Conservation (phyloP, 2,329 filamentous ascomycete species). For the Blumeria hordei region DNA sequence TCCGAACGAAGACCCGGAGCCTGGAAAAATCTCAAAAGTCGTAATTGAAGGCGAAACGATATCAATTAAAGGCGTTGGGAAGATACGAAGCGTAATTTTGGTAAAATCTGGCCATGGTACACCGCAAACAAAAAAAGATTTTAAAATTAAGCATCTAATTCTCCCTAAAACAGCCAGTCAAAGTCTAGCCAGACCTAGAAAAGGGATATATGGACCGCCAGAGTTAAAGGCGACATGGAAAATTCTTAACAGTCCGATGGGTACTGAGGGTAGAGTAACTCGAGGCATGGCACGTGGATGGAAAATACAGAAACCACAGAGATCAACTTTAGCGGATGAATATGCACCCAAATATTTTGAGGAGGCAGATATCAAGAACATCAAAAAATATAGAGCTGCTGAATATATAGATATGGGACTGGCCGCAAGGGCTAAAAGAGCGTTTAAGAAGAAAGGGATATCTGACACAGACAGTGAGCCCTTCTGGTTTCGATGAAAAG, state of each 20-base stretch:
- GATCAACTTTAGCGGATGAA: neutral
- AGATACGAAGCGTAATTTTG: conserved; percentile 7
- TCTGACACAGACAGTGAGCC: neutral
- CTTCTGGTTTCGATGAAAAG: neutral
- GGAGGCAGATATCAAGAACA: neutral
- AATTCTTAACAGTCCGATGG: neutral
- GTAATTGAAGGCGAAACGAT: conserved; percentile 2
- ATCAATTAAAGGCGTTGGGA: conserved; percentile 6
- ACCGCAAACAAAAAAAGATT: neutral
- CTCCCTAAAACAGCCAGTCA: neutral
- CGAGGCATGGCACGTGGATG: neutral
- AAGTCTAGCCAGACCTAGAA: neutral
- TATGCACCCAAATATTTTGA: neutral
- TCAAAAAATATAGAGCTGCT: neutral
- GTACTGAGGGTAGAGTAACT: neutral
- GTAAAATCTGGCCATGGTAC: neutral
- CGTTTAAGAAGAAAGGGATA: neutral
- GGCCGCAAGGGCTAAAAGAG: neutral
- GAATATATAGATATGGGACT: neutral
- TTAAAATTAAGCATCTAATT: neutral
- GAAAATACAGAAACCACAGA: neutral
- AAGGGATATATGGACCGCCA: neutral
- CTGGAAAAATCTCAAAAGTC: conserved; percentile 3
- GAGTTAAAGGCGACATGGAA: neutral
- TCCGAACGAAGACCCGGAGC: conserved; percentile 21